phyloP scores from a whole-genome alignment of 2,329 filamentous ascomycete genomes.

The Plectosphaerella plurivora region DNA sequence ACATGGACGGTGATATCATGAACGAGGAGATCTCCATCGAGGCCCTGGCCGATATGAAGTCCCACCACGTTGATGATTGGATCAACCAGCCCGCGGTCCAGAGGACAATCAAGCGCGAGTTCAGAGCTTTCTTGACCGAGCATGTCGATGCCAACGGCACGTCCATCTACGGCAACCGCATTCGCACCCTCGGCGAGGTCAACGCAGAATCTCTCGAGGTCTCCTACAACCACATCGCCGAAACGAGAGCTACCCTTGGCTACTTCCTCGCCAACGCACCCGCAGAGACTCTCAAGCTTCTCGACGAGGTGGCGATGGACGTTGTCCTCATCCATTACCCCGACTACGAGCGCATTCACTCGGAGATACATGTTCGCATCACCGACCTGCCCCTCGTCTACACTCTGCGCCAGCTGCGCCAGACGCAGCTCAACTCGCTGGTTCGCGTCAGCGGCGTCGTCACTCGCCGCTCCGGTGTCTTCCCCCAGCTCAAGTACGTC shows the following conservation, averaged over 20 bases:
- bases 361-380: slow-evolving; percentile 96
- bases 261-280: slow-evolving; percentile 97
- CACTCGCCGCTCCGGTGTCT: slow-evolving; percentile 88
- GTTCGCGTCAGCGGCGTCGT: slow-evolving; percentile 94
- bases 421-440: slow-evolving; percentile 92
- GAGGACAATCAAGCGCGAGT: slow-evolving; percentile 90
- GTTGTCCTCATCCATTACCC: slow-evolving; percentile 94
- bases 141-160: slow-evolving; percentile 85
- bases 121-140: slow-evolving; percentile 95
- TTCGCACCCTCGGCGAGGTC: slow-evolving; percentile 91
- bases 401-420: slow-evolving; percentile 89
- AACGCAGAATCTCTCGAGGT: slow-evolving; percentile 96
- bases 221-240: slow-evolving; percentile 86
- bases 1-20: slow-evolving; percentile 91
- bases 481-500: slow-evolving; percentile 96
- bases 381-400: slow-evolving; percentile 92
- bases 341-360: slow-evolving; percentile 95
- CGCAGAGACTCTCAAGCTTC: slow-evolving; percentile 90
- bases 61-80: slow-evolving; percentile 91
- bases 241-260: slow-evolving; percentile 87
- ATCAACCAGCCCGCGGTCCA: slow-evolving; percentile 86
- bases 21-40: slow-evolving; percentile 92
- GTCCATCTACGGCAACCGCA: slow-evolving; percentile 92
- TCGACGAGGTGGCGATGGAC: slow-evolving; percentile 95
- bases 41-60: slow-evolving; percentile 88